Base-by-base conservation (phyloP, 805 yeast genomes). In the Wickerhamiella kazuoi region DNA sequence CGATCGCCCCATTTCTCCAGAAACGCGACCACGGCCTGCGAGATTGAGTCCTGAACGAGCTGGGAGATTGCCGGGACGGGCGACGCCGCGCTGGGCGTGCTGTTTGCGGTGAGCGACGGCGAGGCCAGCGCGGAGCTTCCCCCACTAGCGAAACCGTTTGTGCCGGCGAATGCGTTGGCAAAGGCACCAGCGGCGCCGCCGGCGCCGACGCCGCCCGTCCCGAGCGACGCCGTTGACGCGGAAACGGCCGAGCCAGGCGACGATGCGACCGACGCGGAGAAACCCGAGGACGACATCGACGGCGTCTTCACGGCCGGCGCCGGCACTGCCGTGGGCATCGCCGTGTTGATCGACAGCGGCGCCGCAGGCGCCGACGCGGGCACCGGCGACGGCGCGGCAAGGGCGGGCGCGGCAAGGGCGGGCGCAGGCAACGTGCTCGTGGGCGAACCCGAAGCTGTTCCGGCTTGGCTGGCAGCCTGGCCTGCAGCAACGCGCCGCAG, bases 1-100 rank as follows among this genome's bases (percentile, higher is more conserved):
- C 76, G 65, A 30, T 66, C 64, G 5, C 90, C 86, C 93, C 94
- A 84, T 60, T 81, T 81, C 23, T 58, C 59, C 30, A 79, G 59
- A 52, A 86, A 86, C 41, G 68, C 67, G 34, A 65, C 51, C 14
- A 84, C 69, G 4, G 93, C 67, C 29, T 61, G 57, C 50, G 24
- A 21, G 9, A 44, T 35, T n/a, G 36, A 35, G 13, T 29, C 40
- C 13, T n/a, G 15, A 11, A 36, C 26, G 4, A 17, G 16, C 14
- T 21, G 21, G 9, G 11, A 17, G 21, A 16, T 11, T n/a, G n/a
- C n/a, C n/a, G n/a, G n/a, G n/a, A n/a, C n/a, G 11, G 26, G 26
- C 26, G 26, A 23, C 9, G 13, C 14, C 11, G 7, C 21, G 6
- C 14, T 5, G 4, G 19, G 14, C 6, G 19, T 7, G 13, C 19